A percentile compares a stretch with the other conserved stretches of the same genome.
Evolutionary conservation across 139 green algal genomes (phyloP).

Genomic region (Ulvella scutata): DNA sequence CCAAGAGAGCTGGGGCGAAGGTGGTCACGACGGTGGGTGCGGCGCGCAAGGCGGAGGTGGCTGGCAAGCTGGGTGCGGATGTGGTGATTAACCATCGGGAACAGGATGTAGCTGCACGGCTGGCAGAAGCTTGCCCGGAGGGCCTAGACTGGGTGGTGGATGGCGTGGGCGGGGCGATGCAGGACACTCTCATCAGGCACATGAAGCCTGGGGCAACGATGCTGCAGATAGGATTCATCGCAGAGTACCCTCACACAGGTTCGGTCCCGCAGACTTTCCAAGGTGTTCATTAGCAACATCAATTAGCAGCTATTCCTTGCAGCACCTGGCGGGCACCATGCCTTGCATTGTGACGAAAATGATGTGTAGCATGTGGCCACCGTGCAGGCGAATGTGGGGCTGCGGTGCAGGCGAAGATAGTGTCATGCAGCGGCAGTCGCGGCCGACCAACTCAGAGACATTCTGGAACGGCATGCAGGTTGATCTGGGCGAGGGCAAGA

Average conservation of each 20-base stretch:
- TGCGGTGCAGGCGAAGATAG: not conserved
- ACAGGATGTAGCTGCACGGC: conserved; percentile 27
- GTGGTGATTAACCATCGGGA: conserved; percentile 24
- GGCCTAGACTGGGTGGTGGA: conserved; percentile 50
- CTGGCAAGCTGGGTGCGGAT: conserved; percentile 17
- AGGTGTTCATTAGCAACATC: not conserved
- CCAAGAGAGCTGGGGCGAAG: conserved; percentile 17
- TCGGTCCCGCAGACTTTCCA: not conserved
- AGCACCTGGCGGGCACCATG: not conserved
- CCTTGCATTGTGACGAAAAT: not conserved
- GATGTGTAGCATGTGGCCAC: not conserved
- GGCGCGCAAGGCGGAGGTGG: conserved; percentile 14
- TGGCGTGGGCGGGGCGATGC: conserved; percentile 45
- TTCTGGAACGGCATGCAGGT: conserved; percentile 28
- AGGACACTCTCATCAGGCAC: conserved; percentile 16
- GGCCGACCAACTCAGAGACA: conserved; percentile 13
- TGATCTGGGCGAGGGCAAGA: conserved; percentile 5
- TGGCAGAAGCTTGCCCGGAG: conserved; percentile 27
- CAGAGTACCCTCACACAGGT: conserved; percentile 39
- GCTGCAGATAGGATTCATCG: conserved; percentile 49
- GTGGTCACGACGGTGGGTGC: conserved; percentile 29
- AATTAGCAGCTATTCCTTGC: not conserved
- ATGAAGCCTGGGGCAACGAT: conserved; percentile 28
- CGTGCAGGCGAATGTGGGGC: not conserved
- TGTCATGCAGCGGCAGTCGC: conserved; percentile 3